Base-by-base conservation (phyloP, 2,329 filamentous ascomycete species). In the Cercospora sojina region DNA sequence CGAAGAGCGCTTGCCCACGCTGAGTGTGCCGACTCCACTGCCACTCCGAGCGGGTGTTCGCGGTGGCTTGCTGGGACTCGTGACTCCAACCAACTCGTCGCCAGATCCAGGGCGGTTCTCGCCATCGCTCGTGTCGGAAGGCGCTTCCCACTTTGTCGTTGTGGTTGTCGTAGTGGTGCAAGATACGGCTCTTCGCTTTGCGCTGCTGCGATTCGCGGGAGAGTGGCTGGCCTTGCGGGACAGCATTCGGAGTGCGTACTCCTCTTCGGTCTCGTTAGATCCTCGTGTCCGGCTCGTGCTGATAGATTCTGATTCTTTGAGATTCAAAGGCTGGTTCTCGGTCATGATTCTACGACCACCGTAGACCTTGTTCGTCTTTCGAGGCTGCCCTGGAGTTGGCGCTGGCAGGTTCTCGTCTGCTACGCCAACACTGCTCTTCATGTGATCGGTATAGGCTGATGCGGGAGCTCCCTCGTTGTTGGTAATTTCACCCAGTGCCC, bases 361-460 rank as follows among this genome's bases (percentile, higher is more conserved):
- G 73, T 93, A 92, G 67, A 88, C 86, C 64, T 92, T 88, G 70
- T 89, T 90, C 16, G 90, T 91, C 84, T 99, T 98, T 69, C 95
- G 88, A 29, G 95, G 95, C 78, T 99, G 95, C 2, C 95, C 95
- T 0, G 95, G 95, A 4, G 95, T 99, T 3, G 95, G 95, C 0
- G 93, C 94, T 2, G 95, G 95, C 5, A 99, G 86, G 73, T 96
- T 96, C 76, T 97, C 93, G 70, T 97, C 93, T 75, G 91, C 87
- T n/a, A 88, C 85, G 59, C 87, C 85, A 70, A 87, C 83, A 72
- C 86, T 88, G 47, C 67, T 68, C 62, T 73, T 74, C 32, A 71
- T 47, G 66, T 77, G 74, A 8, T 74, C 70, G 7, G 70, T 68
- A 18, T 71, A 73, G 13, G 62, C 59, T 32, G 74, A 70, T 20